Base-by-base conservation (phyloP, 495 filamentous ascomycete species). In the Platismatia glauca region DNA sequence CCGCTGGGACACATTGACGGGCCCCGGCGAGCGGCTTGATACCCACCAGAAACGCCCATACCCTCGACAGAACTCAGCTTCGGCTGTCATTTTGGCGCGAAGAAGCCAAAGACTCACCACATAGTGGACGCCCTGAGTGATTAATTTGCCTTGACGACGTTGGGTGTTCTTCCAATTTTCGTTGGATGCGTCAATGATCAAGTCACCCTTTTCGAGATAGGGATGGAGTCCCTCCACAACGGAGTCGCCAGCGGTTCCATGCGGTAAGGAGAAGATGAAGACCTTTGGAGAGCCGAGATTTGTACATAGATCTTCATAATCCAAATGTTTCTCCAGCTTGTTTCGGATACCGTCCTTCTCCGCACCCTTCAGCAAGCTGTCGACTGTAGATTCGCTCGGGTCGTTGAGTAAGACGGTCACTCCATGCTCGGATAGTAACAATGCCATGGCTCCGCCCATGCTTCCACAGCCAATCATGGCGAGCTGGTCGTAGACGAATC, bases 181-280 rank as follows among this genome's bases (percentile, higher is more conserved):
- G 64, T 90, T 90, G 0, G 83, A 84, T 24, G 82, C 84, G 69
- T 90, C 87, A 12, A 91, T 76, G 57, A 91, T 84, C 55, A 90
- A 82, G 69, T 91, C 87, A 9, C 84, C 85, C 31, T 71, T 74
- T 35, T 80, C 76, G 16, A 90, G 71, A 58, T 82, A 77, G 3
- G 76, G 77, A 55, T 78, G 76, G 12, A 90, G 73, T 59, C 78
- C 77, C 5, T 77, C 78, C 7, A 90, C 71, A n/a, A 87, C 86
- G 0, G 75, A 78, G 67, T 90, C 88, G 15, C 80, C 86, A 1
- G 83, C 80, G n/a, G 69, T 71, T n/a, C 88, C 86, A 62, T 90
- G 87, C 0, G 88, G 83, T 55, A 89, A 76, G 27, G 81, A 84
- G 69, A 89, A 89, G 61, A 90, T 73, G 66, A 90, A 84, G 11